phyloP scores from a whole-genome alignment of 192 early-diverging fungal genomes.

The Mycoemilia scoparia region DNA sequence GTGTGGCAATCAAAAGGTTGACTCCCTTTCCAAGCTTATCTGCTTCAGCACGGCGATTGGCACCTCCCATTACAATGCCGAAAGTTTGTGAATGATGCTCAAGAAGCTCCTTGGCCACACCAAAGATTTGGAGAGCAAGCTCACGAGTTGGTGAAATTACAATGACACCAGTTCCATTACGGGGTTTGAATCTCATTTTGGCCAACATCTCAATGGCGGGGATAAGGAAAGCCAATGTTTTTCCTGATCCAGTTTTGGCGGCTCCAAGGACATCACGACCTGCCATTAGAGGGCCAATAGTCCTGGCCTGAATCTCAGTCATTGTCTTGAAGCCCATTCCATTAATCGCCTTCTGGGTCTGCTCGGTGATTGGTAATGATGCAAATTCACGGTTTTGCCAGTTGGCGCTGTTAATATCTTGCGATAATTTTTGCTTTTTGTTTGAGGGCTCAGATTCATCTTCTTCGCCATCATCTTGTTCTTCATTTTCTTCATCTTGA shows the following conservation, averaged over 20 bases:
- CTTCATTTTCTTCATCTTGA: background rate
- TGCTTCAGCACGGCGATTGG: constrained; percentile 88
- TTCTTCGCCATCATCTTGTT: background rate
- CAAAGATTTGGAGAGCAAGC: constrained; percentile 96
- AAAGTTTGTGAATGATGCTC: constrained; percentile 94
- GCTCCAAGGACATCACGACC: constrained; percentile 95
- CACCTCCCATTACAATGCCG: constrained; percentile 97
- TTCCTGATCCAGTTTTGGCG: constrained; percentile 94
- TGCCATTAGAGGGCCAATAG: constrained; percentile 85
- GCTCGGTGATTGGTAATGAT: constrained; percentile 59
- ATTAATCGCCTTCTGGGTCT: constrained; percentile 60
- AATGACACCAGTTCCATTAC: constrained; percentile 88
- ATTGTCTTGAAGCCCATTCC: constrained; percentile 87
- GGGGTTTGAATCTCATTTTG: constrained; percentile 85
- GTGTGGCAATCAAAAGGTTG: constrained; percentile 89
- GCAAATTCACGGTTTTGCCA: constrained; percentile 50
- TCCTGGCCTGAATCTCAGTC: constrained; percentile 94
- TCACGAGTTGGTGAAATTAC: constrained; percentile 97
- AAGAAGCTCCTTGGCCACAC: constrained; percentile 88
- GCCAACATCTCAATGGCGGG: constrained; percentile 84
- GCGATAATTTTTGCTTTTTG: too few species aligned
- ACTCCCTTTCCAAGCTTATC: constrained; percentile 93
- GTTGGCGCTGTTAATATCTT: too few species aligned
- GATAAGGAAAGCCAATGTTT: constrained; percentile 92
- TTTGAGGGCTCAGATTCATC: background rate